Percentiles rank a stretch among this genome's conserved stretches.
Evolutionary conservation across 2,329 filamentous ascomycete genomes (phyloP).

Genomic region (Orbilia quercus): DNA sequence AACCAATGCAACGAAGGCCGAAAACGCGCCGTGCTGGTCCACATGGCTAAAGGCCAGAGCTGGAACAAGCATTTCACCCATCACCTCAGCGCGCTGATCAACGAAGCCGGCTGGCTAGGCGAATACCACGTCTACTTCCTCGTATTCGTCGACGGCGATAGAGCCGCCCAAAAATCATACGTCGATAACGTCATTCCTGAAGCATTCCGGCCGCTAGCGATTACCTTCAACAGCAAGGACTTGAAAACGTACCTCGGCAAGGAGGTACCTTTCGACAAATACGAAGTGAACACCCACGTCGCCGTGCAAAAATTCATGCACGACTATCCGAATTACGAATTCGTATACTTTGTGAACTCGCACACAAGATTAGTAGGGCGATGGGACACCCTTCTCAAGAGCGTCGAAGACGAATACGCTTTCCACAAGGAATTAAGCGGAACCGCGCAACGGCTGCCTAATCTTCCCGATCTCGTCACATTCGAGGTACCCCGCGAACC

Average conservation of each 20-base stretch:
- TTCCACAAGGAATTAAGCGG: conserved; percentile 44
- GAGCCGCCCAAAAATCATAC: conserved; percentile 27
- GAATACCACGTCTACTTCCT: conserved; percentile 42
- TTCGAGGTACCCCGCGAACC: conserved; percentile 49
- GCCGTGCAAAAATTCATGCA: conserved; percentile 50
- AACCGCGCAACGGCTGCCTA: conserved; percentile 7
- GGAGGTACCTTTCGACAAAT: conserved; percentile 36
- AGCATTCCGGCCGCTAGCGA: conserved; percentile 31
- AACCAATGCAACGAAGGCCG: conserved; percentile 44
- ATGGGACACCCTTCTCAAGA: conserved; percentile 46
- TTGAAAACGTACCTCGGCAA: conserved; percentile 33
- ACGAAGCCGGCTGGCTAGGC: conserved; percentile 40
- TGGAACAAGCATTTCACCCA: conserved; percentile 42
- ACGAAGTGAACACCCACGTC: conserved; percentile 40
- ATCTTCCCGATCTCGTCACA: conserved; percentile 38
- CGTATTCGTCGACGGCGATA: conserved; percentile 40
- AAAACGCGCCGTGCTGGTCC: conserved; percentile 43
- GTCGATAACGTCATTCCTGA: conserved; percentile 30
- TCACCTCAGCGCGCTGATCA: conserved; percentile 28
- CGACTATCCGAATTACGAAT: conserved; percentile 44
- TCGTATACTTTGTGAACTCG: conserved; percentile 39
- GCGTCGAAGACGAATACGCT: conserved; percentile 47
- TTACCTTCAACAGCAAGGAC: conserved; percentile 43
- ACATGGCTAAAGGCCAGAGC: conserved; percentile 44
- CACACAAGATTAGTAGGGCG: conserved; percentile 38